Evolutionary conservation across 202 grass and related monocot genomes (phyloP).

Genomic region (Dendrocalamus latiflorus): DNA sequence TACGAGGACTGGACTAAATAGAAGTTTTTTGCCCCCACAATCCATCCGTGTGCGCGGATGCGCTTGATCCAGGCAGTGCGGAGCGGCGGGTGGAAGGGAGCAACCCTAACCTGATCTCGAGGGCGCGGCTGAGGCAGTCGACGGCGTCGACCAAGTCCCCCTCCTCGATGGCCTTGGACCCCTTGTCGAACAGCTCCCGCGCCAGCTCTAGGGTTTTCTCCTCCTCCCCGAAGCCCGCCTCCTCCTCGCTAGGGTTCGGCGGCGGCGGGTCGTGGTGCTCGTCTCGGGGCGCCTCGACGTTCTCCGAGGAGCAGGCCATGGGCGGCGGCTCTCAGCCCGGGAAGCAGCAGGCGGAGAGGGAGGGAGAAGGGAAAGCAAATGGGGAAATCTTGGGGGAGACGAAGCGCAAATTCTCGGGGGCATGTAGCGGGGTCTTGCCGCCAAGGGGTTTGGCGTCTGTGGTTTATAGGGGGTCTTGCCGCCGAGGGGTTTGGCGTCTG

Average conservation of each 20-base stretch:
- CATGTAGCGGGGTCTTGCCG: too few relatives aligned
- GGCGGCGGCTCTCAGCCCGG: too few relatives aligned
- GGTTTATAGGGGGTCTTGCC: too few relatives aligned
- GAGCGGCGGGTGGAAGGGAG: background rate
- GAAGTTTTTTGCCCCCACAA: background rate
- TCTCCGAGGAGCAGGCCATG: constrained; percentile 38
- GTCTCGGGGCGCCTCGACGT: background rate
- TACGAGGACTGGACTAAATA: too few relatives aligned
- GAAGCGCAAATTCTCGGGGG: too few relatives aligned
- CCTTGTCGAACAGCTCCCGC: constrained; percentile 52
- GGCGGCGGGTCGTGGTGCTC: background rate
- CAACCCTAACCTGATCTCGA: constrained; percentile 68
- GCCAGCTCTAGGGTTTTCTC: constrained; percentile 55
- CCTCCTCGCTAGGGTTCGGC: constrained; percentile 18
- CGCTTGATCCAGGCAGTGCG: background rate
- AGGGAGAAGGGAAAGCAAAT: too few relatives aligned
- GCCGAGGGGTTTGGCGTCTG: too few relatives aligned
- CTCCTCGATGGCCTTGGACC: constrained; percentile 65
- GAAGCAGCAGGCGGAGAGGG: too few relatives aligned
- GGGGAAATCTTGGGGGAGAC: too few relatives aligned
- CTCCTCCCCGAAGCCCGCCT: background rate
- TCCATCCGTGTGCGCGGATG: background rate
- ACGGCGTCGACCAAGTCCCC: constrained; percentile 61
- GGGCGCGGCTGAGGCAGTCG: constrained; percentile 66
- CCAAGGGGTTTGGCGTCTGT: too few relatives aligned